phyloP scores from a whole-genome alignment of 2,329 filamentous ascomycete species.

The Pseudogymnoascus destructans region DNA sequence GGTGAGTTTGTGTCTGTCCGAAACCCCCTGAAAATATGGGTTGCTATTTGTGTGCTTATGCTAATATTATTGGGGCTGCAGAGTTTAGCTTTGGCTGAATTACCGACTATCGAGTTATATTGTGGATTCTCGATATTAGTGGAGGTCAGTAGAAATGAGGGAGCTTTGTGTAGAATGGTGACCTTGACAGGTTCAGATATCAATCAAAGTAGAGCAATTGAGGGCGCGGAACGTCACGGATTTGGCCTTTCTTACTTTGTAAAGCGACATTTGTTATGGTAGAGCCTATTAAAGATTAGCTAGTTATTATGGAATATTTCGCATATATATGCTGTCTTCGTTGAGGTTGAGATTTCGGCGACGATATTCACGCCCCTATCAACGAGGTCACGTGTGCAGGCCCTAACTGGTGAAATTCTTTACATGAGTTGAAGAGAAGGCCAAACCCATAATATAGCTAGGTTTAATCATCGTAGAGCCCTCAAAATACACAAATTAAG shows the following conservation, averaged over 20 bases:
- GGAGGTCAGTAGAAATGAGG: not conserved
- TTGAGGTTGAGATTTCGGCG: not conserved
- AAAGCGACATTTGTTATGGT: not conserved
- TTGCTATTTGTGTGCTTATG: not conserved
- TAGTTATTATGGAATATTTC: not conserved
- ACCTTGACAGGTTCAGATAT: not conserved
- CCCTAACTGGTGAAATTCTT: not conserved
- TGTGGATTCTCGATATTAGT: not conserved
- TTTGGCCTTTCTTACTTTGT: not conserved
- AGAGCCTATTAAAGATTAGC: not conserved
- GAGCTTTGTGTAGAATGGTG: not conserved
- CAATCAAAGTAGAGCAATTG: not conserved
- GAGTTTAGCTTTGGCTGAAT: not conserved
- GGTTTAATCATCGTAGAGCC: not conserved
- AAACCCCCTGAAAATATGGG: not conserved
- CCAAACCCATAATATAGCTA: not conserved
- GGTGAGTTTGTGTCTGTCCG: slow-evolving; percentile 17
- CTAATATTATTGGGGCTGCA: not conserved
- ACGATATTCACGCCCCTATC: not conserved
- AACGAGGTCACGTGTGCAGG: not conserved
- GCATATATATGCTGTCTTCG: not conserved
- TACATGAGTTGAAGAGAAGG: not conserved
- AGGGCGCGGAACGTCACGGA: not conserved
- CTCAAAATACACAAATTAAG: not conserved
- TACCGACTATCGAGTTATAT: not conserved